Evolutionary conservation across 75 land plant species (phyloP), one percentile per base, ranked within the genome.

Genomic region (Sequoiadendron giganteum): DNA sequence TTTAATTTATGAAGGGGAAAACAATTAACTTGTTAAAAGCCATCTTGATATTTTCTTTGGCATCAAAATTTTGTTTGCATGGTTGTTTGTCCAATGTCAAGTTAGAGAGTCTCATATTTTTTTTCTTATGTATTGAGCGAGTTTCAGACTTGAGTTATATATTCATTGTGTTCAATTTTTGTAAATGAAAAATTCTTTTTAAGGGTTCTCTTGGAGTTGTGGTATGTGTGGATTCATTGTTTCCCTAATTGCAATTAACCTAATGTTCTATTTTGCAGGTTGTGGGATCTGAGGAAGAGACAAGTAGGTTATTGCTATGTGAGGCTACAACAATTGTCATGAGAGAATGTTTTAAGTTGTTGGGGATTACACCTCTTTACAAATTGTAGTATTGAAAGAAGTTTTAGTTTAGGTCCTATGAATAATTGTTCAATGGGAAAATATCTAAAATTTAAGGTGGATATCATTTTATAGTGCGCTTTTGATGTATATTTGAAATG

Each of bases 281-380:
- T 70, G 91, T 94, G 85, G 98, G 97, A 36, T 94, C 97, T 32
- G 90, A 90, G 25, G 94, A 98, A 87, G 99, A 98, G 90, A 93
- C 94, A 9, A 97, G 99, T 85, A 88, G 99, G 77, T 88, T 97
- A 58, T 84, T 97, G 83, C 78, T 97, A 8, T 97, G 99, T 38
- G 90, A 90, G 21, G 96, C 97, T 5, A 95, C 99, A 21, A 97
- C 95, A 10, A 87, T 92, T n/a, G 93, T 97, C 40, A 97, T 97
- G 99, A 89, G 96, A 49, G 90, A 94, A 78, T 97, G 97, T 88
- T 97, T 97, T 88, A 52, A 91, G 86, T 90, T 98, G 70, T 95
- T 98, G 2, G 99, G 99, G 15, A 94, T 98, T 58, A 92, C 90
- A 13, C 99, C 99, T 58, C 94, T 98, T 21, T 93, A 96, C 92